Conservation (phyloP, 441 rosid genomes). For the Populus trichocarpa region DNA sequence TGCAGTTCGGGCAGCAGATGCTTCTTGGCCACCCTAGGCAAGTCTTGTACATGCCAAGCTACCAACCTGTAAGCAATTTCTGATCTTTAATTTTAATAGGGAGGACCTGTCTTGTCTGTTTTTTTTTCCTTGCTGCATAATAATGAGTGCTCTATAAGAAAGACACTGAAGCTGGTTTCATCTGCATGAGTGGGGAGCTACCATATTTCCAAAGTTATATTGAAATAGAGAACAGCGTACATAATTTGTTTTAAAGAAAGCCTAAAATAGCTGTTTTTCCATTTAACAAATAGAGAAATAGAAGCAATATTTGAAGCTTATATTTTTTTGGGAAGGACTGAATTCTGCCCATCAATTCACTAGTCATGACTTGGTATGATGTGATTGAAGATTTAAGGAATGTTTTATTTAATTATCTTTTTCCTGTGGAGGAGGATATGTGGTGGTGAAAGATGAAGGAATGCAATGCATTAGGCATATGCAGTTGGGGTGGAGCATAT, state of each 20-base stretch:
- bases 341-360: not conserved
- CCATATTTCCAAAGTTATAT: no score
- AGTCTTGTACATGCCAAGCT: slow-evolving; percentile 55
- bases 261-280: no score
- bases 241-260: no score
- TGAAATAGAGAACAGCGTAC: no score
- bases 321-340: no score
- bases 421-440: not conserved
- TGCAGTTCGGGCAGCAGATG: slow-evolving; percentile 73
- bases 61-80: slow-evolving; percentile 63
- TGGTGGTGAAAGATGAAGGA: not conserved
- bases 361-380: not conserved
- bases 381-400: not conserved
- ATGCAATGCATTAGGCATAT: not conserved
- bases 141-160: not conserved
- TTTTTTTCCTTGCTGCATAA: not conserved
- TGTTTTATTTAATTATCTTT: not conserved
- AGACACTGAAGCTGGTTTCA: no score
- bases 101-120: not conserved
- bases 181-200: no score
- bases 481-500: not conserved
- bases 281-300: no score
- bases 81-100: not conserved
- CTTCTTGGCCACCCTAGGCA: slow-evolving; percentile 66
- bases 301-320: no score